phyloP scores from a whole-genome alignment of 192 early-diverging fungal genomes.

The Neocallimastix lanati region DNA sequence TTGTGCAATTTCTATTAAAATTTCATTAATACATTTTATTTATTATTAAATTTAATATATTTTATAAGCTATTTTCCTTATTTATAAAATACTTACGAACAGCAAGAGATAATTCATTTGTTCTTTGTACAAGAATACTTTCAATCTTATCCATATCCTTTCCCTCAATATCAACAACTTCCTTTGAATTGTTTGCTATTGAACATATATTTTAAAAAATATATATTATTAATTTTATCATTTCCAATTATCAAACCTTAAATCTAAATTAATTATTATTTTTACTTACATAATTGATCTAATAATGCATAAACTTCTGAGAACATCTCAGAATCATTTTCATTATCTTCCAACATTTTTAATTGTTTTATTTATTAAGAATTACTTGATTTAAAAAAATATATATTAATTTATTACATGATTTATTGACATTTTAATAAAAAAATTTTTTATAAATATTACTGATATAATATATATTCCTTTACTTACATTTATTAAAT shows the following conservation, averaged over 20 bases:
- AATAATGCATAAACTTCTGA: neutral
- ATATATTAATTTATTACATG: no score
- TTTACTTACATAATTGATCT: neutral
- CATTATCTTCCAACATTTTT: neutral
- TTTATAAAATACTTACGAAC: neutral
- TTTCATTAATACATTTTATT: no score
- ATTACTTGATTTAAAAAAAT: no score
- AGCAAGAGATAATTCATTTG: neutral
- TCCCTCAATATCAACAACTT: neutral
- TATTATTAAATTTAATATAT: no score
- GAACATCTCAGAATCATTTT: neutral
- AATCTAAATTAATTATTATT: neutral
- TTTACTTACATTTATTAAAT: no score
- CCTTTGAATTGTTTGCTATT: neutral
- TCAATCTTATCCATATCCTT: neutral
- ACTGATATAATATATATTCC: no score
- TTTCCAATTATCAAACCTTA: no score
- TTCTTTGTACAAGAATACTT: neutral
- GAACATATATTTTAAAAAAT: neutral
- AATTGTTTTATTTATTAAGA: no score
- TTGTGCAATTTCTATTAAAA: neutral
- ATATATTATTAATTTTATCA: neutral
- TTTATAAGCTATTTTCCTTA: no score
- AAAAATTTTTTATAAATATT: no score
- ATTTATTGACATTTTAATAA: no score